Percentiles rank a stretch among this genome's conserved stretches.
These are phyloP conservation scores for Fusarium pseudocircinatum DNA, from an alignment of 2,329 filamentous ascomycete species.

Conservation along the genomic window DNA sequence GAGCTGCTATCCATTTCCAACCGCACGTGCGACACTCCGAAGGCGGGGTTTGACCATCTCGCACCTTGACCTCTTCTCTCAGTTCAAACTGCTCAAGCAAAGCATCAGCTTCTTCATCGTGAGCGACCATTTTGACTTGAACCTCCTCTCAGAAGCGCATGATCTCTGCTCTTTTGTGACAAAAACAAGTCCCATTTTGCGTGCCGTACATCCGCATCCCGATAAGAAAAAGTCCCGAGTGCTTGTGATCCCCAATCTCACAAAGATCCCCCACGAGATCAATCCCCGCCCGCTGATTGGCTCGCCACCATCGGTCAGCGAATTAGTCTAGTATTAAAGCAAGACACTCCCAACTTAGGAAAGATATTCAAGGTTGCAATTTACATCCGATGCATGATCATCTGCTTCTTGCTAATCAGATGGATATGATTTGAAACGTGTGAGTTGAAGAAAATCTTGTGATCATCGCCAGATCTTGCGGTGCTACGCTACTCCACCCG, in stretches of 20 bases:
- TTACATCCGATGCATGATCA: not conserved
- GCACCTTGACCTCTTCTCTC: not conserved
- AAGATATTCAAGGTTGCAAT: slow-evolving; percentile 13
- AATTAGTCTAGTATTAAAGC: not conserved
- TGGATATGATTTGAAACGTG: slow-evolving; percentile 5
- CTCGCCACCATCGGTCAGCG: not conserved
- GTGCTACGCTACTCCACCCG: not conserved
- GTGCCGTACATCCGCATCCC: slow-evolving; percentile 1
- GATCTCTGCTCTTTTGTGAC: not conserved
- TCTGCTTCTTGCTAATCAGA: slow-evolving; percentile 4
- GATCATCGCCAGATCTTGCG: not conserved
- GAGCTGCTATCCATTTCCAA: not conserved
- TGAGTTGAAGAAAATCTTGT: not conserved
- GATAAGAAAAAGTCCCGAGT: not conserved
- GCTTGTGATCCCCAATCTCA: not conserved
- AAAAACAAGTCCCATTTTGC: not conserved
- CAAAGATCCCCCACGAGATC: slow-evolving; percentile 14
- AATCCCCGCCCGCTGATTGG: not conserved
- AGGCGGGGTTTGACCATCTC: not conserved
- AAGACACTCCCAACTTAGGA: not conserved
- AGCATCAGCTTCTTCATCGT: slow-evolving; percentile 12
- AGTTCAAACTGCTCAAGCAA: slow-evolving; percentile 5
- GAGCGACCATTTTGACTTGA: not conserved
- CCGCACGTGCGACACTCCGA: not conserved
- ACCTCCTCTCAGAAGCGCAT: not conserved